These are phyloP conservation scores for Mycosphaerella sp. DNA, from an alignment of 2,329 filamentous ascomycete genomes.

Conservation along the genomic window DNA sequence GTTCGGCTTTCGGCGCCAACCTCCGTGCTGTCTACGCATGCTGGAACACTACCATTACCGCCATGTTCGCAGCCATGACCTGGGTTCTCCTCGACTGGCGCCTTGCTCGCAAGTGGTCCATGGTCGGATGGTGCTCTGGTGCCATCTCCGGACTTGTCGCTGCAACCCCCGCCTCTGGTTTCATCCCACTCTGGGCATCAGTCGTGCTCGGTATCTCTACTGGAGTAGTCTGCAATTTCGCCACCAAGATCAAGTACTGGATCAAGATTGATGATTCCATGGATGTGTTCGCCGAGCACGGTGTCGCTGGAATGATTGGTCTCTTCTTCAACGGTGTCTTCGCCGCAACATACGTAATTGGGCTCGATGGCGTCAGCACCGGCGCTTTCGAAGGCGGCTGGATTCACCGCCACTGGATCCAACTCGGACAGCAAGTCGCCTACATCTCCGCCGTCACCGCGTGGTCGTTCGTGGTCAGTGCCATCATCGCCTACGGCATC, in stretches of 20 bases:
- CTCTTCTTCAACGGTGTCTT: constrained; percentile 73
- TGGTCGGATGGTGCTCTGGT: constrained; percentile 88
- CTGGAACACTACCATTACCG: constrained; percentile 95
- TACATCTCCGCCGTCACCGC: constrained; percentile 61
- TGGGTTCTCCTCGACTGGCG: constrained; percentile 97
- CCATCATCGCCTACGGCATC: constrained; percentile 66
- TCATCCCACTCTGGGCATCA: constrained; percentile 62
- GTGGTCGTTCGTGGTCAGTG: constrained; percentile 69
- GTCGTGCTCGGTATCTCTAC: constrained; percentile 56
- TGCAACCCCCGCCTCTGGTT: constrained; percentile 78
- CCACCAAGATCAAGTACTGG: constrained; percentile 75
- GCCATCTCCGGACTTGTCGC: constrained; percentile 81
- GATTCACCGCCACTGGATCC: constrained; percentile 66
- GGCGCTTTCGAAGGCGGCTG: constrained; percentile 54
- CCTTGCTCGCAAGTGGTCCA: constrained; percentile 88
- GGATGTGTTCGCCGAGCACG: constrained; percentile 88
- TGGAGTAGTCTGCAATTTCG: constrained; percentile 71
- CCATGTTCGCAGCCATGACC: constrained; percentile 83
- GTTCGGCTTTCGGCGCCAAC: constrained; percentile 71
- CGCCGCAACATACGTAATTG: constrained; percentile 63
- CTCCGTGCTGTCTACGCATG: constrained; percentile 93
- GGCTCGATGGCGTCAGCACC: constrained; percentile 70
- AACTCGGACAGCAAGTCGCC: constrained; percentile 73
- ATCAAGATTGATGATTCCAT: constrained; percentile 79
- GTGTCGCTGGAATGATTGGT: constrained; percentile 72